Conservation (phyloP, 2,329 filamentous ascomycete genomes). For the Intubia oerlemansii region DNA sequence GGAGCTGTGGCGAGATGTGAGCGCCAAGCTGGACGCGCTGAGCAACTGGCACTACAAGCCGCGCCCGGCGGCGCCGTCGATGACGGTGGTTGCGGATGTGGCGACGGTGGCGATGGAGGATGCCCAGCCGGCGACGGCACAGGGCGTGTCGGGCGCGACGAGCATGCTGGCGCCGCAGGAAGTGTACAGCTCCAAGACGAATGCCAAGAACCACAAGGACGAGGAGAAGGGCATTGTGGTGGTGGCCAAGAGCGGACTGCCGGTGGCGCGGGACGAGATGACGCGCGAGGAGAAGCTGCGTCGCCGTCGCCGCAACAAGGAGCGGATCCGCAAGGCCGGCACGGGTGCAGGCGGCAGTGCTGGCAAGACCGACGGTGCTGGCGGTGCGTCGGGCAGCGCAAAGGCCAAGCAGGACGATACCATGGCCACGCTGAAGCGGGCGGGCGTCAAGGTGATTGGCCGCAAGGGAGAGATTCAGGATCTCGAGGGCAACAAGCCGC, state of each 20-base stretch:
- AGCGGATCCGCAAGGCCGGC: conserved; percentile 53
- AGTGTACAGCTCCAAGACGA: conserved; percentile 63
- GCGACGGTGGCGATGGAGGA: conserved; percentile 93
- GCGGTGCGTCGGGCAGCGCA: conserved; percentile 28
- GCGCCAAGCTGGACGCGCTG: conserved; percentile 64
- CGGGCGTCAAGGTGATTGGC: conserved; percentile 79
- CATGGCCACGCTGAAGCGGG: conserved; percentile 30
- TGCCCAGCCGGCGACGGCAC: conserved; percentile 65
- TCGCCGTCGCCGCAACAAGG: conserved; percentile 62
- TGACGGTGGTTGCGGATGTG: conserved; percentile 77
- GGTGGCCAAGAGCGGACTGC: conserved; percentile 54
- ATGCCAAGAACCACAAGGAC: conserved; percentile 29
- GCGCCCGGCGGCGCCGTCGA: conserved; percentile 56
- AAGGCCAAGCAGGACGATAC: conserved; percentile 16
- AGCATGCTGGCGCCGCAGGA: conserved; percentile 85
- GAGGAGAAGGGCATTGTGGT: conserved; percentile 25
- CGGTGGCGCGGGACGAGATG: conserved; percentile 70
- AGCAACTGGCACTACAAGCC: conserved; percentile 93
- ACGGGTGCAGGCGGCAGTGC: conserved; percentile 12
- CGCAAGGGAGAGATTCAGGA: conserved; percentile 72
- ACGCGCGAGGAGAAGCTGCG: conserved; percentile 65
- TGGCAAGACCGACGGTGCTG: conserved; percentile 14
- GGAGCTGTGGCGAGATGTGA: conserved; percentile 62
- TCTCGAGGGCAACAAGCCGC: conserved; percentile 60
- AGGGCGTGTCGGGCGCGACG: conserved; percentile 43